Conservation (phyloP, 2,329 filamentous ascomycete genomes). For the Botrytis sinoallii region DNA sequence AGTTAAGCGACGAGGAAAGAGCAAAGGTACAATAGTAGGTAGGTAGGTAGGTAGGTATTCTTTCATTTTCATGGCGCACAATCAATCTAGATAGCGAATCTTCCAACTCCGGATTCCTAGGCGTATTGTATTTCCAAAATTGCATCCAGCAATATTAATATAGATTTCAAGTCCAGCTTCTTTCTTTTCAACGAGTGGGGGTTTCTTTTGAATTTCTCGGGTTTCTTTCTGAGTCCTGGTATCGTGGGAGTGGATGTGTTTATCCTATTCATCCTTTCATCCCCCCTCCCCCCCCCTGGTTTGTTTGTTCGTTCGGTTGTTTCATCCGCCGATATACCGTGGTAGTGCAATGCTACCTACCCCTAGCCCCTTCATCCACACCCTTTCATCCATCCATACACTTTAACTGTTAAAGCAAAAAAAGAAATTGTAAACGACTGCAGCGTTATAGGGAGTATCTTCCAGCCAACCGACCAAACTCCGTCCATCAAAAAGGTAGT, state of each 20-base stretch:
- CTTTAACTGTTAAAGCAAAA: background rate
- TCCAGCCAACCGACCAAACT: background rate
- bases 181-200: background rate
- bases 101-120: background rate
- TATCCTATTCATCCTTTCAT: background rate
- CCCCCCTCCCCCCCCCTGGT: background rate
- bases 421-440: background rate
- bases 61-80: background rate
- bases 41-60: background rate
- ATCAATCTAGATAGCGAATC: background rate
- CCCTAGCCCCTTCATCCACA: background rate
- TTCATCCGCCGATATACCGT: background rate
- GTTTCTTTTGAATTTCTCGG: background rate
- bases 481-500: background rate
- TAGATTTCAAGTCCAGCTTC: background rate
- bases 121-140: background rate
- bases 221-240: background rate
- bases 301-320: background rate
- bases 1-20: background rate
- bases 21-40: background rate
- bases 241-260: background rate
- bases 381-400: background rate
- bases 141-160: background rate
- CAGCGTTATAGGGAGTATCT: background rate
- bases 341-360: background rate